phyloP scores from a whole-genome alignment of 1,284 basidiomycete genomes.

The Cryptococcus sp. region DNA sequence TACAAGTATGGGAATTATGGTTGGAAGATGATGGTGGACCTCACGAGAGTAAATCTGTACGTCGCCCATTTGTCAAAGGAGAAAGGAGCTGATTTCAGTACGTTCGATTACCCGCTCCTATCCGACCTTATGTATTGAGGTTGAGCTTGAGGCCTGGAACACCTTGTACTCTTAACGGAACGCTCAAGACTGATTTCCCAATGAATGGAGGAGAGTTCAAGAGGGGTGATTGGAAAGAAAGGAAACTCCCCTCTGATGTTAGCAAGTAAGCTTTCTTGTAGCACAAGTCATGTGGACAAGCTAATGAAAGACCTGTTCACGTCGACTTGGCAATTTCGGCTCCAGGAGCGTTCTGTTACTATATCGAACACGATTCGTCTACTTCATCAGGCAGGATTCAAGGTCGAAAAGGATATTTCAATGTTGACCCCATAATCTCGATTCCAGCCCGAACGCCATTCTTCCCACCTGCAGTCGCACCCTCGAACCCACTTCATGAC shows the following conservation, averaged over 20 bases:
- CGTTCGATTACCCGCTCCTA: constrained; percentile 87
- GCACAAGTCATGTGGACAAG: background rate
- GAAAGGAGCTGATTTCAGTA: constrained; percentile 57
- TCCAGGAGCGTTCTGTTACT: constrained; percentile 89
- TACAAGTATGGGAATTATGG: constrained; percentile 76
- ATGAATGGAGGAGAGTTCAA: constrained; percentile 81
- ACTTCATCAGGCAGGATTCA: constrained; percentile 54
- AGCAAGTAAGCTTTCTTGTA: constrained; percentile 54
- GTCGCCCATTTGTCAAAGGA: constrained; percentile 36
- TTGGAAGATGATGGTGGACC: constrained; percentile 88
- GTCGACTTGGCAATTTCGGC: constrained; percentile 91
- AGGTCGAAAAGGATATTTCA: constrained; percentile 87
- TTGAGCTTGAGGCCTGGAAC: constrained; percentile 86
- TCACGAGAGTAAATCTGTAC: constrained; percentile 70
- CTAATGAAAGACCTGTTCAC: constrained; percentile 67
- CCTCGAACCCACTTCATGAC: constrained; percentile 48
- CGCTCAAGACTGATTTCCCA: constrained; percentile 91
- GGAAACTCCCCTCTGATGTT: constrained; percentile 50
- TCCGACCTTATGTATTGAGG: constrained; percentile 78
- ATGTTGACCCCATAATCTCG: constrained; percentile 82
- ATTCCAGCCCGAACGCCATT: constrained; percentile 68
- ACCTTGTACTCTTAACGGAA: constrained; percentile 76
- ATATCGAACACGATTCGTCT: constrained; percentile 73
- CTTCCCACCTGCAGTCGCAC: constrained; percentile 45
- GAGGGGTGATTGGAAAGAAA: constrained; percentile 68